These are phyloP conservation scores for Monilinia fructicola DNA, from an alignment of 2,329 filamentous ascomycete genomes.

Conservation along the genomic window DNA sequence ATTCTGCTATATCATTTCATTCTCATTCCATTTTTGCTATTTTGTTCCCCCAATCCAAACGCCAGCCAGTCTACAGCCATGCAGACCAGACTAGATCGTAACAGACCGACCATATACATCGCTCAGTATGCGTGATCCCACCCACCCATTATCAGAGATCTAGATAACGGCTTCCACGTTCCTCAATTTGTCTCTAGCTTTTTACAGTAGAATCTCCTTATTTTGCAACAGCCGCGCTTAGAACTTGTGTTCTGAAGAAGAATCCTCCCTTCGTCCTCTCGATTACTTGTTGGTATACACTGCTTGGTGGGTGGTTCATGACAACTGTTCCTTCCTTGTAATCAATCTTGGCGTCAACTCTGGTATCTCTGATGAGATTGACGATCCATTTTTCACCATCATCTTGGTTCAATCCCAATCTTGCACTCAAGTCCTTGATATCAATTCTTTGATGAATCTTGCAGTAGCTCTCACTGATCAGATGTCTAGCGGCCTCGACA, in stretches of 20 bases:
- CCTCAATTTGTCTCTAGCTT: neutral
- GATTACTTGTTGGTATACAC: conserved; percentile 98
- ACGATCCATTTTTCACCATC: conserved; percentile 99
- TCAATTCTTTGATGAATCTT: conserved; percentile 99
- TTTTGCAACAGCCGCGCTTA: conserved; percentile 54
- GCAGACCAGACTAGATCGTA: conserved; percentile 21
- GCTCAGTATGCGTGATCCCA: conserved; percentile 15
- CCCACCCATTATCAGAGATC: conserved; percentile 18
- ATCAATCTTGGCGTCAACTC: conserved; percentile 98
- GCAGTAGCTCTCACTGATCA: conserved; percentile 99
- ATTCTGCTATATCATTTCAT: conserved; percentile 17
- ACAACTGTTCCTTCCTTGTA: conserved; percentile 98
- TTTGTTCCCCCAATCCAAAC: conserved; percentile 23
- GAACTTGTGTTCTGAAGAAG: conserved; percentile 97
- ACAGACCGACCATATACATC: conserved; percentile 14
- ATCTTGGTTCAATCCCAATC: conserved; percentile 86
- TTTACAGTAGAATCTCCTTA: conserved; percentile 27
- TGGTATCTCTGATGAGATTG: conserved; percentile 95
- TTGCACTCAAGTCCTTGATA: conserved; percentile 91
- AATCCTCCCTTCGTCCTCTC: conserved; percentile 98
- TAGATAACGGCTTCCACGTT: conserved; percentile 18
- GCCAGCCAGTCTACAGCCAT: conserved; percentile 21
- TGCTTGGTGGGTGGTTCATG: conserved; percentile 99
- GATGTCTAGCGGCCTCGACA: conserved; percentile 88
- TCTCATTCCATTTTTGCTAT: conserved; percentile 21